These are phyloP conservation scores for Komagataella mondaviorum DNA, from an alignment of 805 yeast species.

Conservation along the genomic window DNA sequence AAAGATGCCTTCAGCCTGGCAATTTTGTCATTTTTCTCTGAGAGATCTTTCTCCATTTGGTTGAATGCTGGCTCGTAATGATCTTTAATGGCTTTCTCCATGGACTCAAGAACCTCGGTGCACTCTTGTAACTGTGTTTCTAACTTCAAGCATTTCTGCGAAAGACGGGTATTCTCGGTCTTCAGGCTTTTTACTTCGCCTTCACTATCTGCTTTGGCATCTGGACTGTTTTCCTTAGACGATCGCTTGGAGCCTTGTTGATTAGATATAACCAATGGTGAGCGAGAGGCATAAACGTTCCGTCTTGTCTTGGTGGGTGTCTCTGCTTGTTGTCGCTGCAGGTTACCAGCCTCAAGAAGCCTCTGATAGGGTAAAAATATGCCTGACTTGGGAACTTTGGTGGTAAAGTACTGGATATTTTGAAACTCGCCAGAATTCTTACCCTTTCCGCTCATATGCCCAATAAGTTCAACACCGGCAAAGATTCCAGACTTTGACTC, in stretches of 20 bases:
- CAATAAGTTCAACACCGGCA: constrained; percentile 82
- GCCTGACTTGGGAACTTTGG: constrained; percentile 54
- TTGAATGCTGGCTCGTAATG: constrained; percentile 28
- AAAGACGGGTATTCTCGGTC: not conserved
- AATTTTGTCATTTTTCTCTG: constrained; percentile 31
- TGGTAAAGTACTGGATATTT: constrained; percentile 58
- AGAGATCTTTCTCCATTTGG: constrained; percentile 29
- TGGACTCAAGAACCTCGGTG: constrained; percentile 28
- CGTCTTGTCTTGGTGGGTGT: constrained; percentile 1
- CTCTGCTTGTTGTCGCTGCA: constrained; percentile 4
- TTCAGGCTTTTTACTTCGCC: not conserved
- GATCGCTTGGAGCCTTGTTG: constrained; percentile 1
- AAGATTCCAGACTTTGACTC: constrained; percentile 60
- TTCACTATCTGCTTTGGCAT: not conserved
- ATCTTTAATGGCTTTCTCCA: constrained; percentile 33
- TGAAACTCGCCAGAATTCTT: constrained; percentile 78
- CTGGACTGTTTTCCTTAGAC: not conserved
- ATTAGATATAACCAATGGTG: constrained; percentile 5
- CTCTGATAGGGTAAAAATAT: constrained; percentile 53
- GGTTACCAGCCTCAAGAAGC: constrained; percentile 12
- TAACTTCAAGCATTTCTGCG: not conserved
- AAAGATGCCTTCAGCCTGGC: constrained; percentile 30
- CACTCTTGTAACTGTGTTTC: constrained; percentile 26
- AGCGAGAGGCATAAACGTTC: not conserved
- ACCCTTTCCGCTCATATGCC: constrained; percentile 50